phyloP scores from a whole-genome alignment of 257 asterid genomes.

The Lantana camara region DNA sequence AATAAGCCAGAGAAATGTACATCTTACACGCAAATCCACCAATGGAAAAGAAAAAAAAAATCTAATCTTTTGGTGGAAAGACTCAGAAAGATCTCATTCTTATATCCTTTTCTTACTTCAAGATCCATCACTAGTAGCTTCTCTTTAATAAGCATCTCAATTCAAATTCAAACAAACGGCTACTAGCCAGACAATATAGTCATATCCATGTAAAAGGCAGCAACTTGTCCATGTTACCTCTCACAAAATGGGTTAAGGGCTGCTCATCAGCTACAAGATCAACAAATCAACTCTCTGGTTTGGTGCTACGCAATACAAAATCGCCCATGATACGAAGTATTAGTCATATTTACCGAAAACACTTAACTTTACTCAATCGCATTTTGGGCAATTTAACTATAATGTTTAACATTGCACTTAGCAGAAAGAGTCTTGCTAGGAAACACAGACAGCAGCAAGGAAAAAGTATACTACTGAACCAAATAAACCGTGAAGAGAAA shows the following conservation, averaged over 20 bases:
- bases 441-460: not conserved
- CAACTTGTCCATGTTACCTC: conserved; percentile 4
- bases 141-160: not conserved
- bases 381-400: not conserved
- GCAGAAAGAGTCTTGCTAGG: not conserved
- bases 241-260: not conserved
- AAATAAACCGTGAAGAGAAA: not conserved
- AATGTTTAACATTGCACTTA: not conserved
- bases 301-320: not conserved
- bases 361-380: not conserved
- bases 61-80: not conserved
- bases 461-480: not conserved
- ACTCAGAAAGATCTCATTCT: not conserved
- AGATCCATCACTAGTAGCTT: not conserved
- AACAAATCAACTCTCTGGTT: not conserved
- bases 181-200: not conserved
- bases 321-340: not conserved
- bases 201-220: conserved; percentile 6
- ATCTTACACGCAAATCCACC: too few species aligned
- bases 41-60: not conserved
- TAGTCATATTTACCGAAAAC: not conserved
- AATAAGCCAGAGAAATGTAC: not conserved
- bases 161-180: not conserved
- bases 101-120: not conserved
- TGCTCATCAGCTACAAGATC: not conserved